phyloP scores from a whole-genome alignment of 257 asterid genomes.

The Primulina tabacum region DNA sequence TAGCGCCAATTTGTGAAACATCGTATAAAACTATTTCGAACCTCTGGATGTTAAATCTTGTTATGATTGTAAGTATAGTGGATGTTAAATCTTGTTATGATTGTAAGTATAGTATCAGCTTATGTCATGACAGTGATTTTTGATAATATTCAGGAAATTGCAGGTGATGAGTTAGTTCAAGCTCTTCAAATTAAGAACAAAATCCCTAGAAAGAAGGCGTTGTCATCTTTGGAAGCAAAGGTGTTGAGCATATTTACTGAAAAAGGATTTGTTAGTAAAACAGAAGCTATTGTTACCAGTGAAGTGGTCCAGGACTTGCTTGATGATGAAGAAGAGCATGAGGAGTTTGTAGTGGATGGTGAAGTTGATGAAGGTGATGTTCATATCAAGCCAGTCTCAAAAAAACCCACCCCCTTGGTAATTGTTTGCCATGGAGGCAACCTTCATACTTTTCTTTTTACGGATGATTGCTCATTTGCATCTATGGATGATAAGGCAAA shows the following conservation, averaged over 20 bases:
- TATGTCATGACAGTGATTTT: constrained; percentile 30
- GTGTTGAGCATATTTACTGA: constrained; percentile 80
- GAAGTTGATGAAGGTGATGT: constrained; percentile 99
- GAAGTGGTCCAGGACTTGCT: constrained; percentile 61
- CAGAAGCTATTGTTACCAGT: constrained; percentile 45
- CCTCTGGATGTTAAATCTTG: background rate
- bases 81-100: no score
- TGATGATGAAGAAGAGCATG: constrained; percentile 91
- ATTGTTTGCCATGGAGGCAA: constrained; percentile 18
- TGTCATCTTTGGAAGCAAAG: constrained; percentile 63
- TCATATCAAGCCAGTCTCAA: constrained; percentile 72
- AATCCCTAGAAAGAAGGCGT: constrained; percentile 86
- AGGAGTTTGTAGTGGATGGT: constrained; percentile 92
- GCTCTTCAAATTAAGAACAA: constrained; percentile 78
- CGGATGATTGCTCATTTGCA: background rate
- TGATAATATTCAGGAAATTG: constrained; percentile 71
- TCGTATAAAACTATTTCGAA: background rate
- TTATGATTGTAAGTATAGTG: background rate
- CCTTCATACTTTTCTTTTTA: background rate
- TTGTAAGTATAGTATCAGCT: background rate
- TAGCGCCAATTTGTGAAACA: background rate
- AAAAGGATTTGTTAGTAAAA: constrained; percentile 77
- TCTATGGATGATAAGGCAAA: background rate
- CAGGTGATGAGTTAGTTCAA: constrained; percentile 81
- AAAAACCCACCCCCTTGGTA: constrained; percentile 71